These are phyloP conservation scores for Sergeia podlipaevii DNA, from an alignment of 208 protist genomes.

Conservation along the genomic window DNA sequence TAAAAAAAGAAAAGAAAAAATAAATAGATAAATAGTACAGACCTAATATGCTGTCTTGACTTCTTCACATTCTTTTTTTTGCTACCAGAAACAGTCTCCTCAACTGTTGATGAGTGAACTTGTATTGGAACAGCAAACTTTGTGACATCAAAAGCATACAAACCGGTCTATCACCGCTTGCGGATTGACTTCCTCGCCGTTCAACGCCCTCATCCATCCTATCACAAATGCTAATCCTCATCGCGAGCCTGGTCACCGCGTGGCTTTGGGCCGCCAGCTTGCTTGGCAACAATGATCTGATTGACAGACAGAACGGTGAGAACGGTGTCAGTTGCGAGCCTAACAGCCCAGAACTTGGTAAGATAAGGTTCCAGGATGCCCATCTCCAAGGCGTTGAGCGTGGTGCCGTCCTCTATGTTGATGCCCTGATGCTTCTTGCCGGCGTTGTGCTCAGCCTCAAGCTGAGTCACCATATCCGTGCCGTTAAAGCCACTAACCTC, in stretches of 20 bases:
- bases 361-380: slow-evolving; percentile 94
- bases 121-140: too few species aligned
- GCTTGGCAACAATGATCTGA: slow-evolving; percentile 98
- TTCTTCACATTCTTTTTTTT: too few species aligned
- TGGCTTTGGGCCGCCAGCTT: slow-evolving; percentile 96
- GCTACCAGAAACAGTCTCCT: too few species aligned
- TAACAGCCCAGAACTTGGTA: slow-evolving; percentile 94
- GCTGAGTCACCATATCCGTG: slow-evolving; percentile 94
- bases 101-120: too few species aligned
- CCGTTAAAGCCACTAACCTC: slow-evolving; percentile 97
- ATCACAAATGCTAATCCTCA: slow-evolving; percentile 57
- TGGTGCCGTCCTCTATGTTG: slow-evolving; percentile 89
- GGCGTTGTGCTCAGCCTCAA: slow-evolving; percentile 95
- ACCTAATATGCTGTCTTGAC: too few species aligned
- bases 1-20: too few species aligned
- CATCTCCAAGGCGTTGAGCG: slow-evolving; percentile 74
- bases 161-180: too few species aligned
- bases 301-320: slow-evolving; percentile 95
- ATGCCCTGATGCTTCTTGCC: slow-evolving; percentile 92
- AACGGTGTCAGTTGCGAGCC: slow-evolving; percentile 95
- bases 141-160: too few species aligned
- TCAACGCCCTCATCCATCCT: not conserved
- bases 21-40: too few species aligned
- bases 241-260: slow-evolving; percentile 83
- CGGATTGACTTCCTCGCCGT: not conserved